Evolutionary conservation across 345 rosid genomes (phyloP).

Genomic region (Hypericum androsaemum): DNA sequence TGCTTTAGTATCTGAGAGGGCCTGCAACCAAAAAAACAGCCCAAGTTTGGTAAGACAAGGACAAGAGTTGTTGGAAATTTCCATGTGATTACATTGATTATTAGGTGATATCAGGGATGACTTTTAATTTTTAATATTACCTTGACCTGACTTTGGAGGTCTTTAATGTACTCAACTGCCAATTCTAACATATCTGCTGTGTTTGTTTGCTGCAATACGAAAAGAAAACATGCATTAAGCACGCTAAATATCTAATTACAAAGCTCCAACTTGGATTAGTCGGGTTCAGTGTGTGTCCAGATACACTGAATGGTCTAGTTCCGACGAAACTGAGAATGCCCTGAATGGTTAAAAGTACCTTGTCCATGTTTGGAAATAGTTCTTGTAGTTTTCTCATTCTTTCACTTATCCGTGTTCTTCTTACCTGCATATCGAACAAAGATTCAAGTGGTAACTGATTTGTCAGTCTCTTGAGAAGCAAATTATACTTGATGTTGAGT

Average conservation of each 20-base stretch:
- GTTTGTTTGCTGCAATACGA: conserved; percentile 45
- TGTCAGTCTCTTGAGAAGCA: too few relatives aligned
- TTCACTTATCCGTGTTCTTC: conserved; percentile 61
- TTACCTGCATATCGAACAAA: conserved; percentile 26
- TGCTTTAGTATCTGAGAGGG: conserved; percentile 32
- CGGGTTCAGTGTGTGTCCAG: too few relatives aligned
- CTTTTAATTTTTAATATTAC: conserved; percentile 22
- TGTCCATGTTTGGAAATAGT: conserved; percentile 57
- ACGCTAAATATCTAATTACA: too few relatives aligned
- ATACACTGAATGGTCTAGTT: too few relatives aligned
- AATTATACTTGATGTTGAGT: too few relatives aligned
- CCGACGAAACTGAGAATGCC: too few relatives aligned
- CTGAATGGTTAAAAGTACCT: too few relatives aligned
- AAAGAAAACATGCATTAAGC: background rate
- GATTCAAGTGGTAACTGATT: too few relatives aligned
- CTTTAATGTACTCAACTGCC: conserved; percentile 62
- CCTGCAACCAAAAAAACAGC: conserved; percentile 28
- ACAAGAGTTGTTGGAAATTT: conserved; percentile 6
- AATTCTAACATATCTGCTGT: conserved; percentile 69
- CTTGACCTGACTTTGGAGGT: conserved; percentile 56
- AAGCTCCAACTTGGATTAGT: background rate
- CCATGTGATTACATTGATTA: too few relatives aligned
- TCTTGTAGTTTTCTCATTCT: conserved; percentile 58
- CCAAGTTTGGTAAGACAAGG: conserved; percentile 8
- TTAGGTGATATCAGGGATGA: too few relatives aligned